Evolutionary conservation across 2,329 filamentous ascomycete species (phyloP).

Genomic region (Cladosporium sp.): DNA sequence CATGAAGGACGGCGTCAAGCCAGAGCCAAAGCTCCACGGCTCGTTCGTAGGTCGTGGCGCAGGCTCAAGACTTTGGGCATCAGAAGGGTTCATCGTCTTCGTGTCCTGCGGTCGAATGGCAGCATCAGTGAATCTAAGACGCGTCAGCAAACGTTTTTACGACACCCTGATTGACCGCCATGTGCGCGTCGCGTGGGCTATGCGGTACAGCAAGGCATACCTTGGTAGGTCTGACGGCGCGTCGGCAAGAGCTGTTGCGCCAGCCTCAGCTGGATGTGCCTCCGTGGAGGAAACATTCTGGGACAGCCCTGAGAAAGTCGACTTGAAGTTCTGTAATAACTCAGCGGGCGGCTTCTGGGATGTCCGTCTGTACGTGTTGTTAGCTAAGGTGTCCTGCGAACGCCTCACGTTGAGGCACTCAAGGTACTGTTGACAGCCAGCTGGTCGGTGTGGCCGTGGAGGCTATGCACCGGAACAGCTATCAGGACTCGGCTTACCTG

Average conservation of each 20-base stretch:
- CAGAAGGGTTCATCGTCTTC: conserved; percentile 19
- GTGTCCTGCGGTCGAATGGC: conserved; percentile 19
- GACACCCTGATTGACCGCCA: background rate
- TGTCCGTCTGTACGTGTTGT: conserved; percentile 44
- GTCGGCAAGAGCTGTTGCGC: conserved; percentile 42
- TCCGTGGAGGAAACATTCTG: conserved; percentile 39
- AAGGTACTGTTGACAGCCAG: background rate
- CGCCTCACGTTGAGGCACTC: background rate
- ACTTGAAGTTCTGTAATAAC: conserved; percentile 79
- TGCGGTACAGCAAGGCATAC: background rate
- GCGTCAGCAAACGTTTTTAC: background rate
- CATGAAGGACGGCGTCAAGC: conserved; percentile 81
- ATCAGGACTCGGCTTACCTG: conserved; percentile 11
- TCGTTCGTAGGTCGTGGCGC: conserved; percentile 79
- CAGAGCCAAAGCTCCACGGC: conserved; percentile 61
- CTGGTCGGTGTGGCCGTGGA: conserved; percentile 20
- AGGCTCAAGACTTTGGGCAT: conserved; percentile 74
- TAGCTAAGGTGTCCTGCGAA: conserved; percentile 22
- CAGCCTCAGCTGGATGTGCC: conserved; percentile 48
- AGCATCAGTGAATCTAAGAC: background rate
- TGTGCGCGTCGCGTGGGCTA: background rate
- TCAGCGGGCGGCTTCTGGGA: conserved; percentile 85
- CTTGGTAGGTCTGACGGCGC: conserved; percentile 31
- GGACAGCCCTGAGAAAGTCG: conserved; percentile 74
- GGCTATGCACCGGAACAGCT: conserved; percentile 18